Percentiles rank a stretch among this genome's conserved stretches.
These are phyloP conservation scores for Tuber brumale DNA, from an alignment of 495 filamentous ascomycete species.

Conservation along the genomic window DNA sequence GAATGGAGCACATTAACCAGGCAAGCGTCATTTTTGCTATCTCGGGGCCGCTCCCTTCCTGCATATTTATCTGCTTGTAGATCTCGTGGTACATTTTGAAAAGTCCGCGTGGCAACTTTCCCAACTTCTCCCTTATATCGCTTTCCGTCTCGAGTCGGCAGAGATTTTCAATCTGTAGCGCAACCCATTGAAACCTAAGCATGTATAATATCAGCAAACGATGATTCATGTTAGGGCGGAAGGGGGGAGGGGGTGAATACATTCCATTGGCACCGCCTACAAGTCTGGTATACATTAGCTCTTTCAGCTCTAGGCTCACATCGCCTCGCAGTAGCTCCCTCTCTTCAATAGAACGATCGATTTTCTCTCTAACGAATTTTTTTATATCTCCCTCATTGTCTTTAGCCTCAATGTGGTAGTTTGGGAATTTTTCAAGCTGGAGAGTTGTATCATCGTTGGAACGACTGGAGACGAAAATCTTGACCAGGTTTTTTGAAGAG, in stretches of 20 bases:
- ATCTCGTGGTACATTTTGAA: slow-evolving; percentile 13
- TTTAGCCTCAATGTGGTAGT: slow-evolving; percentile 12
- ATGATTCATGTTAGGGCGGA: not conserved
- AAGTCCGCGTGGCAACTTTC: slow-evolving; percentile 6
- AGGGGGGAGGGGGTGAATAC: not conserved
- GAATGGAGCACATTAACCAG: slow-evolving; percentile 19
- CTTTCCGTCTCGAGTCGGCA: not conserved
- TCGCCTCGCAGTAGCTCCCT: slow-evolving; percentile 8
- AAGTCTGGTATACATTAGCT: slow-evolving; percentile 10
- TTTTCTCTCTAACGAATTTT: slow-evolving; percentile 17
- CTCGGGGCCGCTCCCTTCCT: not conserved
- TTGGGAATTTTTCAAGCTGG: slow-evolving; percentile 15
- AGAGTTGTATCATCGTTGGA: slow-evolving; percentile 20
- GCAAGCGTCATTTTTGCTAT: slow-evolving; percentile 10
- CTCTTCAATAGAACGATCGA: slow-evolving; percentile 12
- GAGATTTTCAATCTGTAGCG: slow-evolving; percentile 23
- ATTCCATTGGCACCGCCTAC: slow-evolving; percentile 17
- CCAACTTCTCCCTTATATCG: slow-evolving; percentile 8
- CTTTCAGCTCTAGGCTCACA: not conserved
- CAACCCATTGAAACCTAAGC: slow-evolving; percentile 25
- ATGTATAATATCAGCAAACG: slow-evolving; percentile 3
- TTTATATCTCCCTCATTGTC: slow-evolving; percentile 29
- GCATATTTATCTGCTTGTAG: slow-evolving; percentile 2
- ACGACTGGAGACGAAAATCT: slow-evolving; percentile 33
- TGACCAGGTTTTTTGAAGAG: slow-evolving; percentile 10